Percentiles rank a stretch among this genome's conserved stretches.
These are phyloP conservation scores for Stylosanthes scabra DNA, from an alignment of 331 rosid species.

Conservation along the genomic window DNA sequence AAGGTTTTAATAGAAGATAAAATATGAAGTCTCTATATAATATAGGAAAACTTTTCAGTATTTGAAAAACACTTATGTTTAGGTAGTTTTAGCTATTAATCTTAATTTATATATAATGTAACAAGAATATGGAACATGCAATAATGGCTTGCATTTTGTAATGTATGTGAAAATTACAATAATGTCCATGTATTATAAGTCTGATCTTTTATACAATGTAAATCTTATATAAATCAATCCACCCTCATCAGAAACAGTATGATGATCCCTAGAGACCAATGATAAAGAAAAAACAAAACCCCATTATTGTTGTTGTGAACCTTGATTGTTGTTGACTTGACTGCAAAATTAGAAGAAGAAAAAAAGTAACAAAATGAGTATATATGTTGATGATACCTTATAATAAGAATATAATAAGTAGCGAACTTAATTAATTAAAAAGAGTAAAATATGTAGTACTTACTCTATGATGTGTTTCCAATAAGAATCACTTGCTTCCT, in stretches of 20 bases:
- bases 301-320: conserved; percentile 20
- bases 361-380: not conserved
- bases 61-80: too few relatives aligned
- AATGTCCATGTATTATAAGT: not conserved
- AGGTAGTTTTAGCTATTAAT: too few relatives aligned
- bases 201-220: conserved; percentile 14
- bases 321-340: conserved; percentile 34
- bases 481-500: conserved; percentile 55
- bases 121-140: conserved; percentile 26
- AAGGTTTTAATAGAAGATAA: too few relatives aligned
- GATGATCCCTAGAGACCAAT: conserved; percentile 10
- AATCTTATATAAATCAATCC: conserved; percentile 24
- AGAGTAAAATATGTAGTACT: conserved; percentile 32
- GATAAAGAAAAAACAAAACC: not conserved
- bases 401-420: not conserved
- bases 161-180: conserved; percentile 35
- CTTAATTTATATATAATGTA: too few relatives aligned
- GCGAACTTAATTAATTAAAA: not conserved
- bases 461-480: conserved; percentile 73
- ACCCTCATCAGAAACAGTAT: conserved; percentile 16
- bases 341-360: conserved; percentile 40
- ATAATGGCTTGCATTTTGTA: not conserved
- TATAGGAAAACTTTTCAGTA: too few relatives aligned
- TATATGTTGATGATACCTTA: not conserved
- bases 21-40: too few relatives aligned